Base-by-base conservation (phyloP, 192 early-diverging fungal genomes). In the Dissophora globulifera region DNA sequence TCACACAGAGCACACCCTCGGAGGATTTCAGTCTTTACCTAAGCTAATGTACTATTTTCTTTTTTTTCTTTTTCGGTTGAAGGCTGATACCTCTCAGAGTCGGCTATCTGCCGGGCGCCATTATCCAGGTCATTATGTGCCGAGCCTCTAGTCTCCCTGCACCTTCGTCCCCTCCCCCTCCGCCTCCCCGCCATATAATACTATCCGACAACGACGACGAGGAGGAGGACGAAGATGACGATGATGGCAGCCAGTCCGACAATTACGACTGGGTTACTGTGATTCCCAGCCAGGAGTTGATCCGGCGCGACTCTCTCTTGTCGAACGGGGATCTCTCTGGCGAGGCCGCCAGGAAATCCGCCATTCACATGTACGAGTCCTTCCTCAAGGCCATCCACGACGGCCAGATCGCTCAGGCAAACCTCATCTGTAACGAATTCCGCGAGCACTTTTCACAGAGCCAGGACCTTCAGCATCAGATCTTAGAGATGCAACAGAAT, bases 341-440 rank as follows among this genome's bases (percentile, higher is more conserved):
- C 30, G 53, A 55, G 1, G 40, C 40, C 32, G 47, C 46, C 26
- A 30, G 19, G 1, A 23, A 51, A 26, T 43, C 51, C 1, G 41
- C 63, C 19, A 43, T 66, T 22, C 27, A 26, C n/a, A 25, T 66
- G 26, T 66, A 66, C 32, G 63, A 66, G n/a, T 48, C 30, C 22
- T 67, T 50, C 29, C 12, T 67, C 3, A 27, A 50, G 3, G 33
- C 53, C 2, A 50, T 58, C 22, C 47, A 40, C 22, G 29, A n/a
- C 17, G 65, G 65, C 15, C 47, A 58, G 17, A 58, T 26, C 13
- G 25, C 20, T 16, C 46, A 58, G 31, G 55, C 65, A 4, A 40
- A 50, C 20, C 15, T 50, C 12, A 27, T 50, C 22, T 17, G 50
- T 20, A 27, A 58, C 47, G 53, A 67, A 20, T 67, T 67, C 41